Evolutionary conservation across 1,284 basidiomycete species (phyloP).

Genomic region (Tilletia indica): DNA sequence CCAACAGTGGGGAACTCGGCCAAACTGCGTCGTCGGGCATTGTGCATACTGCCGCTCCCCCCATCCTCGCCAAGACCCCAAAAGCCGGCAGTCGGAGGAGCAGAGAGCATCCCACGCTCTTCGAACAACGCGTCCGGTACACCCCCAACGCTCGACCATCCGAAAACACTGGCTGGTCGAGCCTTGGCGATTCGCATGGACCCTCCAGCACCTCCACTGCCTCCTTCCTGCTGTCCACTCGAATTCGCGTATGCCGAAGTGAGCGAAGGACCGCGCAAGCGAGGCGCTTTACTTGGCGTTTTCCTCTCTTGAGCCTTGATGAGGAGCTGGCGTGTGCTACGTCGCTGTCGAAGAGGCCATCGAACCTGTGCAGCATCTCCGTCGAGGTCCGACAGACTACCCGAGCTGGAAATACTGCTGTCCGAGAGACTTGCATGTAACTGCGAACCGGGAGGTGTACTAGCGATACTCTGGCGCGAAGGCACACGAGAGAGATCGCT

Average conservation of each 20-base stretch:
- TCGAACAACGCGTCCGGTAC: slow-evolving; percentile 26
- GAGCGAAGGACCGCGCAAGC: slow-evolving; percentile 39
- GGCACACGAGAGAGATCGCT: background rate
- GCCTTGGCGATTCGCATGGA: slow-evolving; percentile 21
- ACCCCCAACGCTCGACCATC: slow-evolving; percentile 26
- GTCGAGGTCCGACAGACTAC: background rate
- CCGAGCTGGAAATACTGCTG: slow-evolving; percentile 3
- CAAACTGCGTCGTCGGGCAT: background rate
- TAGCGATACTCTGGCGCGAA: background rate
- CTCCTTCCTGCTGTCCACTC: slow-evolving; percentile 15
- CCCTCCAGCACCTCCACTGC: background rate
- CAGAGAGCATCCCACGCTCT: slow-evolving; percentile 25
- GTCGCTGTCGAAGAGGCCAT: slow-evolving; percentile 22
- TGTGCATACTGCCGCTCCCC: background rate
- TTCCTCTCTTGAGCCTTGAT: slow-evolving; percentile 43
- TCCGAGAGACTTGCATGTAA: background rate
- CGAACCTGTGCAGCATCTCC: slow-evolving; percentile 18
- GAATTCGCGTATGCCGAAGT: slow-evolving; percentile 29
- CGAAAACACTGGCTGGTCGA: slow-evolving; percentile 28
- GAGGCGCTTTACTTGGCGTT: slow-evolving; percentile 43
- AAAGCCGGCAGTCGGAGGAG: slow-evolving; percentile 18
- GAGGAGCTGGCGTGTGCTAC: slow-evolving; percentile 28
- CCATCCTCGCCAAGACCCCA: slow-evolving; percentile 4
- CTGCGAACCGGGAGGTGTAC: background rate
- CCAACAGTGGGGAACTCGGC: slow-evolving; percentile 20